Base-by-base conservation (phyloP, 495 filamentous ascomycete species). In the Pyrenula aspistea region DNA sequence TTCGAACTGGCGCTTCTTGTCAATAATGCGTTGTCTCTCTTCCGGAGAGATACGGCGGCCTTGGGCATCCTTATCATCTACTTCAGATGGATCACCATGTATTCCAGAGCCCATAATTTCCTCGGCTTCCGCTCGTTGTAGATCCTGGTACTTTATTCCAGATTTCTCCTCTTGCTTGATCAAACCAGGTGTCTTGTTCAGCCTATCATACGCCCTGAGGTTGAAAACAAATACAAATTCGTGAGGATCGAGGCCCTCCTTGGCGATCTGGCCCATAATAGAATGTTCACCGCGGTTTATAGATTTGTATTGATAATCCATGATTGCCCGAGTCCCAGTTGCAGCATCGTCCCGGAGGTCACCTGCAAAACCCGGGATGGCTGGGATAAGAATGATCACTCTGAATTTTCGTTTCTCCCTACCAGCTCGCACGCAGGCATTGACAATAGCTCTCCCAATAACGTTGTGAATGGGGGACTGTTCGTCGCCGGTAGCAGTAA, bases 291-390 rank as follows among this genome's bases (percentile, higher is more conserved):
- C 92, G 12, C 92, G 87, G 62, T 84, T 84, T 57, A 98, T 95
- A 1, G 89, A 93, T 67, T 93, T 96, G 72, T 92, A 98, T 67
- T 96, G 92, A 67, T 96, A 98, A 65, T 96, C 91, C 89, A 98
- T 98, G 65, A 96, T 98, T 2, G 91, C 91, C 56, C 89, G 73
- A 0, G 92, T 96, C 22, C 93, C 92, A 20, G 78, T 79, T 0
- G 93, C 92, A 23, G 85, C 89, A 60, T 85, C 82, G 15, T 88
- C 83, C 31, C 92, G 72, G 11, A 98, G 73, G 67, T 96, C 92
- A 10, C 93, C 92, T 1, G 92, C 90, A 65, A 97, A 97, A 0
- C 93, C 92, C 2, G 92, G 93, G 56, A 96, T 86, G 0, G 89
- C 85, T 4, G 92, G 92, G 25, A 96, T 92, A 2, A 96, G 57